Evolutionary conservation across 192 early-diverging fungal genomes (phyloP).

Genomic region (Tieghemiomyces parasiticus): DNA sequence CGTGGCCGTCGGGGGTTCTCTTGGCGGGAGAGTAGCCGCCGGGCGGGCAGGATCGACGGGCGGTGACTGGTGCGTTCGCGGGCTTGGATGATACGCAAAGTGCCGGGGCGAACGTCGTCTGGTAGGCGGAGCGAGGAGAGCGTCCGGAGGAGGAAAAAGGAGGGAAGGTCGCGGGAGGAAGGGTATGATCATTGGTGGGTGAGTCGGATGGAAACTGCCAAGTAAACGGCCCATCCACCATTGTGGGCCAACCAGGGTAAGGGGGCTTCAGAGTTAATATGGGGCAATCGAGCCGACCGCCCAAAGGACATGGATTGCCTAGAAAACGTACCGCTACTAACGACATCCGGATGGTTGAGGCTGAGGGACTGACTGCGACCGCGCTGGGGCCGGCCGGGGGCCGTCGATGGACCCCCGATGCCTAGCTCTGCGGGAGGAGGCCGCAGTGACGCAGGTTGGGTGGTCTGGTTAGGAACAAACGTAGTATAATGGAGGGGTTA

Average conservation of each 20-base stretch:
- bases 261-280: not conserved
- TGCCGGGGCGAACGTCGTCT: constrained; percentile 57
- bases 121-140: not conserved
- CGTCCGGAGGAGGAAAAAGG: not conserved
- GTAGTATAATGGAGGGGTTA: no score
- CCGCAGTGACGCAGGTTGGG: not conserved
- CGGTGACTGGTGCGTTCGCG: constrained; percentile 1
- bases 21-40: not conserved
- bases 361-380: constrained; percentile 25
- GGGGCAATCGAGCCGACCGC: no score
- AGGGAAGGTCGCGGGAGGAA: not conserved
- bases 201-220: constrained; percentile 13
- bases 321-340: constrained; percentile 37
- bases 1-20: constrained; percentile 9
- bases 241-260: constrained; percentile 19
- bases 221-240: constrained; percentile 13
- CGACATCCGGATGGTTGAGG: constrained; percentile 41
- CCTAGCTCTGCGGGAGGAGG: not conserved
- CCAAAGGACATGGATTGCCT: not conserved
- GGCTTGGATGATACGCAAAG: not conserved
- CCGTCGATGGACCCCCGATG: constrained; percentile 7
- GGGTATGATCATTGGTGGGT: not conserved
- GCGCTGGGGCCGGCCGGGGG: constrained; percentile 13
- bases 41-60: constrained; percentile 6
- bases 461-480: not conserved